These are phyloP conservation scores for Teratosphaeria destructans DNA, from an alignment of 2,329 filamentous ascomycete genomes.

Conservation along the genomic window DNA sequence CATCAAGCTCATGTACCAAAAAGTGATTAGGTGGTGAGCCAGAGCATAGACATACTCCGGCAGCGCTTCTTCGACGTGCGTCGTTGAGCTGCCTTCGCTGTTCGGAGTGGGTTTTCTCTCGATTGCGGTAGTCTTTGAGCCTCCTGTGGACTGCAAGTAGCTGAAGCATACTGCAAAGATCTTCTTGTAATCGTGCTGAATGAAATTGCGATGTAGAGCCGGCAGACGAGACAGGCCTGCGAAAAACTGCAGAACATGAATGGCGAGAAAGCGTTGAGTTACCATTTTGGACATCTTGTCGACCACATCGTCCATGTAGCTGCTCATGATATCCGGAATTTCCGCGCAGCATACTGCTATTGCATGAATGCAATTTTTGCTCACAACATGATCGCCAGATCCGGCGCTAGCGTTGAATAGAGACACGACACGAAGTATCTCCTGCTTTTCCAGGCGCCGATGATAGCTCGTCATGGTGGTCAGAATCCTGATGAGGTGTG, in stretches of 20 bases:
- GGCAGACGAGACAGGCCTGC: constrained; percentile 76
- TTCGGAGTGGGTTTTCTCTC: constrained; percentile 17
- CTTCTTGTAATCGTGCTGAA: constrained; percentile 78
- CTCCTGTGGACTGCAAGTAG: constrained; percentile 76
- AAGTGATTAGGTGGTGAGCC: constrained; percentile 89
- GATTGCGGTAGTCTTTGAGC: constrained; percentile 24
- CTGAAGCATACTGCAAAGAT: constrained; percentile 93
- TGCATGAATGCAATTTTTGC: constrained; percentile 88
- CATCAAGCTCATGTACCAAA: constrained; percentile 90
- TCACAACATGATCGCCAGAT: constrained; percentile 48
- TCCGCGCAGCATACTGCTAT: constrained; percentile 93
- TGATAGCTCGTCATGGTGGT: constrained; percentile 89
- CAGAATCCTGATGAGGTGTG: constrained; percentile 77
- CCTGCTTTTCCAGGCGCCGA: constrained; percentile 67
- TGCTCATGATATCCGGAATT: constrained; percentile 75
- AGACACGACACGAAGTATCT: constrained; percentile 81
- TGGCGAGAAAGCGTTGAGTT: constrained; percentile 79
- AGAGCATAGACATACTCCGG: constrained; percentile 72
- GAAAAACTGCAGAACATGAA: constrained; percentile 95
- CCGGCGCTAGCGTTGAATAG: constrained; percentile 74
- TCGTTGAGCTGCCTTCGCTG: constrained; percentile 16
- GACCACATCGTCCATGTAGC: constrained; percentile 73
- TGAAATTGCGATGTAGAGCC: constrained; percentile 74
- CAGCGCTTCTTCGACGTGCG: constrained; percentile 12
- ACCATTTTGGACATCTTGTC: constrained; percentile 94